Base-by-base conservation (phyloP, 1,284 basidiomycete genomes). In the Ganoderma sp. region DNA sequence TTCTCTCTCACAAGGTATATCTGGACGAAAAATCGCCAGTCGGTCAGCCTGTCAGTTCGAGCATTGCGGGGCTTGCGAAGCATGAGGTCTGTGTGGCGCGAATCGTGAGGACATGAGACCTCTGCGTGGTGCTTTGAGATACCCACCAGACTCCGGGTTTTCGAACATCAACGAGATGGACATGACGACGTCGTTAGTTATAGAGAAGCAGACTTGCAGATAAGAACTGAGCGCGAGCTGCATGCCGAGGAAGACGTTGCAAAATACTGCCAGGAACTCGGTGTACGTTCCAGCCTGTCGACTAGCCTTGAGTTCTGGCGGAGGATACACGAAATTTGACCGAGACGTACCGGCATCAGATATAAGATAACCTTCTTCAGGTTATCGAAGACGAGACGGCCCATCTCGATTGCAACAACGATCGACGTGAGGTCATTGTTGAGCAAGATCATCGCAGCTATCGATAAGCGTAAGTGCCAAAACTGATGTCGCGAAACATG, bases 301-400 rank as follows among this genome's bases (percentile, higher is more conserved):
- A 39, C 37, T 2, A 12, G 12, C 25, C 3, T 1, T 57, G 54
- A 41, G 52, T 25, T 28, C 15, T 65, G 57, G 19, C 32, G 5
- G 32, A 32, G 32, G 32, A 32, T 2, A 3, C 32, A 32, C 1
- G 2, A 32, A 32, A 3, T 32, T 32, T 32, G 32, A 32, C 32
- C 32, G 2, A 15, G 62, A 81, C 80, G 72, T 78, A 78, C 86
- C 81, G 63, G 85, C 85, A 56, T 75, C 17, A 85, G 76, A 69
- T 84, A 84, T 9, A 84, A 70, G 32, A 84, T 83, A 12, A 84
- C 83, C 73, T 87, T 87, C 74, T 88, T 86, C 61, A 93, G 77
- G 75, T 93, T 93, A 74, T 90, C 88, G 76, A 88, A 92, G 28
- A 89, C 88, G 19, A 91, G 80, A 28, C 90, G 86, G 70, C 80